Evolutionary conservation across 2,329 filamentous ascomycete species (phyloP), one percentile per base, ranked within the genome.

Genomic region (Fusarium poae): DNA sequence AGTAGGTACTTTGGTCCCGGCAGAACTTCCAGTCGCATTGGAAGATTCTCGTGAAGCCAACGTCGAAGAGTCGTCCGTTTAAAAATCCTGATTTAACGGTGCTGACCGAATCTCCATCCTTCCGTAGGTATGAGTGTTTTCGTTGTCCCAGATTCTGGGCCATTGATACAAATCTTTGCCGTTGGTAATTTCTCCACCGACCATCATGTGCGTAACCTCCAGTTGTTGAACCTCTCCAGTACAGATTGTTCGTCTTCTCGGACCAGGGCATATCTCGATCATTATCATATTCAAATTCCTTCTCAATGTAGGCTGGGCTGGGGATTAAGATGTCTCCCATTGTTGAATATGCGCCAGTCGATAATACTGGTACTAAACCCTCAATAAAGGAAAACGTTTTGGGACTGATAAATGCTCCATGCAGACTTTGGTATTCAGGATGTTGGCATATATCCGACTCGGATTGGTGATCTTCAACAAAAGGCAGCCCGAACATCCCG

Each of bases 141-240:
- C 58, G 56, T 0, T 20, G n/a, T 1, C 66, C 67, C 3, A 79
- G 55, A 15, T 80, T 78, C 42, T 82, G 79, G 0, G 77, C 76
- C 6, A 83, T 60, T 10, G 58, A 42, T 3, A 83, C 78, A 59
- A 84, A 80, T 62, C 84, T 72, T 69, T 87, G 84, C 2, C 86
- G 80, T 21, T 88, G 86, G 40, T 79, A 82, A 2, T 74, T 50
- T 1, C 64, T 66, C 84, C 84, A 86, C 1, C 72, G 56, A 3
- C 74, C 65, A 12, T 76, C 72, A 1, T 65, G 62, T 0, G 75
- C 77, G 39, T 77, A 82, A 0, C 81, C 85, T 4, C 86, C 87
- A 0, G 86, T 88, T 0, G 81, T 86, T 0, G 83, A 86, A 0
- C 87, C 87, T 0, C 83, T 81, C 87, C 87, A 89, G 72, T 88